These are phyloP conservation scores for Lichtheimia hyalospora DNA, from an alignment of 371 early-diverging fungal species.

Conservation along the genomic window DNA sequence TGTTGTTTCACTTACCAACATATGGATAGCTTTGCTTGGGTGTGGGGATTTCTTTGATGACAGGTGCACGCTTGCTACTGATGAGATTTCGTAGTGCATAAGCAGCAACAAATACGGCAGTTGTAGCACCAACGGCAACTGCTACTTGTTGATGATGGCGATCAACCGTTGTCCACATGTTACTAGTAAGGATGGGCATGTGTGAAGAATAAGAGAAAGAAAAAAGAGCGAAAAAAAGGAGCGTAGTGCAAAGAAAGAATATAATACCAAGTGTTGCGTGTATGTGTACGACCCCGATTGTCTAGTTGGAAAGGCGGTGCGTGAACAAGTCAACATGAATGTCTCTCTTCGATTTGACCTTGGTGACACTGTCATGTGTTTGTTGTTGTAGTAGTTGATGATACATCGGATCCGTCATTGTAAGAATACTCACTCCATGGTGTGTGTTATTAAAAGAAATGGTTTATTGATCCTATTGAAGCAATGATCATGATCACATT, in stretches of 20 bases:
- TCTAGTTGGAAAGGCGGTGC: too few species aligned
- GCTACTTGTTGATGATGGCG: background rate
- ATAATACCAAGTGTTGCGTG: too few species aligned
- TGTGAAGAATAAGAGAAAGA: background rate
- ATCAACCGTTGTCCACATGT: background rate
- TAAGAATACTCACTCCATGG: too few species aligned
- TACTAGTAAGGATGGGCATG: background rate
- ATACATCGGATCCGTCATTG: too few species aligned
- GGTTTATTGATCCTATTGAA: too few species aligned
- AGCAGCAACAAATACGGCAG: background rate
- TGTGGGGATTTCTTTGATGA: conserved; percentile 3
- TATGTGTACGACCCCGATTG: too few species aligned
- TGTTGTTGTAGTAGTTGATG: too few species aligned
- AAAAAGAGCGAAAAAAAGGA: background rate
- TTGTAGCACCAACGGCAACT: background rate
- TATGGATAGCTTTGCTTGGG: conserved; percentile 2
- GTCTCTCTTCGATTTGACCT: too few species aligned
- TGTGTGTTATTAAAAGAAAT: too few species aligned
- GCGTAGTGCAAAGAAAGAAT: conserved; percentile 1
- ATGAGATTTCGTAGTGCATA: background rate
- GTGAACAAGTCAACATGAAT: too few species aligned
- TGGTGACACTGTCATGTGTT: too few species aligned
- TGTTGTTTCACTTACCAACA: background rate
- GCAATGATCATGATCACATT: too few species aligned
- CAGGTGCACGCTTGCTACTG: background rate